Base-by-base conservation (phyloP, 1,139 yeast genomes). In the Taphrina deformans region DNA sequence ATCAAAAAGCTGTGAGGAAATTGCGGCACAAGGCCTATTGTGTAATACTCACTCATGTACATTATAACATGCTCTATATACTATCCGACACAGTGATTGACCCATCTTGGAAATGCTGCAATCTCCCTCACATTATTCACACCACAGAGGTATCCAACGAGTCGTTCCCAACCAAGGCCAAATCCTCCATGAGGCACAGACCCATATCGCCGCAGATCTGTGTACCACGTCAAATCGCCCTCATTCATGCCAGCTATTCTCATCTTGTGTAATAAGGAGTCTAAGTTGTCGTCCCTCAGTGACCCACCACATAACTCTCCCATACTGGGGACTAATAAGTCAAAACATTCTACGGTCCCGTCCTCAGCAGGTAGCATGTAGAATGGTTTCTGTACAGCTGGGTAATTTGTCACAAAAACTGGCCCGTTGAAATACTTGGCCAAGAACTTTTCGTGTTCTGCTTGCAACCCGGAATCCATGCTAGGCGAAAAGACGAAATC, bases 251-350 rank as follows among this genome's bases (percentile, higher is more conserved):
- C 78, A 4, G 66, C 56, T 0, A 40, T 38, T 12, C 73, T 70
- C 78, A 92, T 85, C 65, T 84, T 86, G 1, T 69, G 67, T 2
- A 79, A 71, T 18, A 93, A 76, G 21, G 69, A 73, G 0, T 75
- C 80, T 67, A 83, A 77, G 69, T 83, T 77, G 72, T 89, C 89
- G 72, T 93, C 97, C 75, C 99, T 88, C 69, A 95, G 71, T 1
- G 97, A 90, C 0, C 99, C 99, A 1, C 99, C 99, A 2, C 90
- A 86, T n/a, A 93, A 79, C 74, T 93, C 99, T n/a, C 99, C 99
- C 68, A 93, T 82, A 31, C 86, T 92, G 0, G 99, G 99, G 24
- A 92, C 83, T 5, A 93, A 78, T 65, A 93, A 79, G 73, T 95
- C 99, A 73, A 85, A 93, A 72, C 98, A 92, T 0, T 89, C 96